A percentile compares a stretch with the other conserved stretches of the same genome.
phyloP scores from a whole-genome alignment of 768 basidiomycete genomes.

The Termitomyces sp. region DNA sequence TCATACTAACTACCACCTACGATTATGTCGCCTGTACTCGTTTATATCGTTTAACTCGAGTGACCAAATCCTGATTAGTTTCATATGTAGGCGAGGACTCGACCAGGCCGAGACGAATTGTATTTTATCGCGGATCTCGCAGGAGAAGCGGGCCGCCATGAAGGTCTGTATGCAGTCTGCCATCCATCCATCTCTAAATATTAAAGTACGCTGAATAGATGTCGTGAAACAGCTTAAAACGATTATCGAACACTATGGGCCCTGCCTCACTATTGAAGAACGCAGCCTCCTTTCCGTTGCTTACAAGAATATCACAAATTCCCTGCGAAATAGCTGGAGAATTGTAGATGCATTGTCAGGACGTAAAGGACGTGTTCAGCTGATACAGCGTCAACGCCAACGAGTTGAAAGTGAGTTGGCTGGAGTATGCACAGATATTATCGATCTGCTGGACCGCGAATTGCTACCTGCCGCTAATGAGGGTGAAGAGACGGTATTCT shows the following conservation, averaged over 20 bases:
- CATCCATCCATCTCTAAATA: background rate
- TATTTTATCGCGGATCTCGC: conserved; percentile 74
- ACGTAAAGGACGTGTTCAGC: conserved; percentile 44
- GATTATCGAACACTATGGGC: conserved; percentile 61
- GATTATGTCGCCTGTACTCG: conserved; percentile 8
- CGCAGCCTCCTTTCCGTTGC: conserved; percentile 86
- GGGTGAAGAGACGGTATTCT: conserved; percentile 85
- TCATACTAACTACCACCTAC: background rate
- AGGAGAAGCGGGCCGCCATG: conserved; percentile 85
- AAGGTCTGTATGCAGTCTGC: conserved; percentile 41
- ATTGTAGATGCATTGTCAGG: conserved; percentile 59
- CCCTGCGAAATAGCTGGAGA: conserved; percentile 80
- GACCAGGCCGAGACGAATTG: conserved; percentile 29
- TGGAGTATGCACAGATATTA: conserved; percentile 74
- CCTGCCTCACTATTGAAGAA: conserved; percentile 75
- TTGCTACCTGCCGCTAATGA: conserved; percentile 45
- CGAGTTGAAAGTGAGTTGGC: conserved; percentile 75
- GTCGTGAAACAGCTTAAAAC: conserved; percentile 75
- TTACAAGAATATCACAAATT: conserved; percentile 87
- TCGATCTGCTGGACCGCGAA: conserved; percentile 56
- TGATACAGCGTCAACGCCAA: conserved; percentile 69
- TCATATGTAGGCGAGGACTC: conserved; percentile 11
- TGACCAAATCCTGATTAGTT: background rate
- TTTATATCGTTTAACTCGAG: background rate
- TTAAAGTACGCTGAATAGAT: conserved; percentile 35